These are phyloP conservation scores for Anthostomella pinea DNA, from an alignment of 2,329 filamentous ascomycete genomes.

Conservation along the genomic window DNA sequence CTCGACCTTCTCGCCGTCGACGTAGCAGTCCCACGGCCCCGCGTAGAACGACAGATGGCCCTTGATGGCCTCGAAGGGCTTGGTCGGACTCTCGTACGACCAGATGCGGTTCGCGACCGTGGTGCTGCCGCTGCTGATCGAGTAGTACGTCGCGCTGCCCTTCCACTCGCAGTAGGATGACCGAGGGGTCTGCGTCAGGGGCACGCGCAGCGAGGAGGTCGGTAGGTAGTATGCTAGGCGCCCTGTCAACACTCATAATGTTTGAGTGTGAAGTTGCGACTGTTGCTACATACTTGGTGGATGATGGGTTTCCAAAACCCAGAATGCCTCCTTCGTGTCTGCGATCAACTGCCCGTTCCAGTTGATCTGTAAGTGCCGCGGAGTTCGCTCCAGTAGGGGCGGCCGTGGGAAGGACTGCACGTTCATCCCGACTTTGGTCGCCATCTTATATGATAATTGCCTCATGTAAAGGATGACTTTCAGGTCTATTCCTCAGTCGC, in stretches of 20 bases:
- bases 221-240: slow-evolving; percentile 60
- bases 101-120: slow-evolving; percentile 53
- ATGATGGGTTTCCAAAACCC: slow-evolving; percentile 62
- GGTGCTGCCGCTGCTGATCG: slow-evolving; percentile 36
- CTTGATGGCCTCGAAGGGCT: slow-evolving; percentile 50
- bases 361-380: slow-evolving; percentile 53
- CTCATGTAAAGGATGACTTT: no score
- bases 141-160: slow-evolving; percentile 57
- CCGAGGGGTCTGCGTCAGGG: slow-evolving; percentile 44
- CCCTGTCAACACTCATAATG: no score
- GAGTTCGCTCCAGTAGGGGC: slow-evolving; percentile 52
- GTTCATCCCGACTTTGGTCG: slow-evolving; percentile 45
- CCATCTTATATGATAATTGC: no score
- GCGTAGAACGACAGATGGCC: slow-evolving; percentile 59
- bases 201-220: slow-evolving; percentile 44
- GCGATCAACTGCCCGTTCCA: slow-evolving; percentile 54
- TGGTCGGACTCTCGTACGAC: slow-evolving; percentile 55
- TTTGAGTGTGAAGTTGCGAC: background rate
- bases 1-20: slow-evolving; percentile 58
- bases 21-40: slow-evolving; percentile 60
- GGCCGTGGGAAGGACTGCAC: slow-evolving; percentile 58
- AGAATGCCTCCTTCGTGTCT: slow-evolving; percentile 57
- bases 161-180: slow-evolving; percentile 43
- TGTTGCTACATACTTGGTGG: slow-evolving; percentile 49
- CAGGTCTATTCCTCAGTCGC: no score